Evolutionary conservation across 345 rosid species (phyloP), one percentile per base, ranked within the genome.

Genomic region (Crucihimalaya himalaica): DNA sequence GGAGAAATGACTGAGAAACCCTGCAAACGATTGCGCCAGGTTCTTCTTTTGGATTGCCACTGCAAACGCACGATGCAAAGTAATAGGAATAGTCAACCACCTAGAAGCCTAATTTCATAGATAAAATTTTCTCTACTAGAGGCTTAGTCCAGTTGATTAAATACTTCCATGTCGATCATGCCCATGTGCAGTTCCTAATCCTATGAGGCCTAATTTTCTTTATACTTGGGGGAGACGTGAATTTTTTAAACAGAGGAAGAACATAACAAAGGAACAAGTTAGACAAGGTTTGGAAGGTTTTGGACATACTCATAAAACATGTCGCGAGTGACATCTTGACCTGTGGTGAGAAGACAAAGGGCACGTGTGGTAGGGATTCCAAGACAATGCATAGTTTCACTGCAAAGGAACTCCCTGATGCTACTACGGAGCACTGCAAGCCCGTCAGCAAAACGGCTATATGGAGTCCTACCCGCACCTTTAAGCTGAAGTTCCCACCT

Each of bases 401-500:
- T 90, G 78, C 99, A 92, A 25, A 96, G 93, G 68, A 90, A 96
- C 77, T 92, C 99, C 21, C 98, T 80, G 67, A 96, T 86, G 84
- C 99, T 96, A 80, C 98, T 90, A 18, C 99, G 96, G 65, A 96
- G 72, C 59, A 96, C 98, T 5, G 98, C 99, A 52, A 92, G 96
- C 63, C 99, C 99, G 82, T 96, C 99, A 6, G 99, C 98, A 78
- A 87, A 95, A 43, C 96, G 93, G 81, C 97, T 96, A 70, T 92
- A 96, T 6, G 99, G 97, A 66, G 99, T 96, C 81, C 82, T 87
- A 51, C 99, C 98, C 9, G 97, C 87, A 76, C 97, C 99, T 84
- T 96, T 96, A 59, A 92, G 98, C 83, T 96, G 98, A 81, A 92
- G 83, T 57, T 96, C 99, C 99, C 98, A 96, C 77, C 98, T 87